Evolutionary conservation across 2,329 filamentous ascomycete species (phyloP).

Genomic region (Diaporthe ilicicola): DNA sequence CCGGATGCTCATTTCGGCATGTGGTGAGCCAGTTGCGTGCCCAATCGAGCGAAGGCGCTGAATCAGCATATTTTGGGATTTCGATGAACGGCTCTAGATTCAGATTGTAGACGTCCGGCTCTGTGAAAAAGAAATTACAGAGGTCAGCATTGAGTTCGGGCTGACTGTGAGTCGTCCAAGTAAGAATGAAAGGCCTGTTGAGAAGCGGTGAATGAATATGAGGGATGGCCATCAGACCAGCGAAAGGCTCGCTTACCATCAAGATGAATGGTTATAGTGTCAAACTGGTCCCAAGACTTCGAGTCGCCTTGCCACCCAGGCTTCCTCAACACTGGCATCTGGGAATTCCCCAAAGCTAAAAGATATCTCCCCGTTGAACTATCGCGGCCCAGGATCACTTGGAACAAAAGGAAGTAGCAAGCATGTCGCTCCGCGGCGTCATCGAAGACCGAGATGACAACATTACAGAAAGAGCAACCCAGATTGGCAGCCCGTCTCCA

Average conservation of each 20-base stretch:
- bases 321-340: not conserved
- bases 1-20: not conserved
- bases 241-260: not conserved
- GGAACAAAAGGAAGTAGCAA: not conserved
- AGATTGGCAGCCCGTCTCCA: not conserved
- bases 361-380: not conserved
- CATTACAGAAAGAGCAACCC: not conserved
- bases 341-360: not conserved
- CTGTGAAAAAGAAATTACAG: not conserved
- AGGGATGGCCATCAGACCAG: not conserved
- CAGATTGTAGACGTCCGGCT: not conserved
- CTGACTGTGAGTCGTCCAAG: not conserved
- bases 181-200: not conserved
- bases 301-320: not conserved
- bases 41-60: not conserved
- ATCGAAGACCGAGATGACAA: not conserved
- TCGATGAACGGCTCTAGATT: not conserved
- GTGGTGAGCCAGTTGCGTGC: not conserved
- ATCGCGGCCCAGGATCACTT: not conserved
- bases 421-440: not conserved
- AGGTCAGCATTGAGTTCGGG: not conserved
- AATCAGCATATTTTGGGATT: not conserved
- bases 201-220: too few relatives aligned
- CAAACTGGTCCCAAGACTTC: too few relatives aligned
- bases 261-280: not conserved